These are phyloP conservation scores for Kingdonia uniflora DNA, from an alignment of 164 flowering plant genomes.

Conservation along the genomic window DNA sequence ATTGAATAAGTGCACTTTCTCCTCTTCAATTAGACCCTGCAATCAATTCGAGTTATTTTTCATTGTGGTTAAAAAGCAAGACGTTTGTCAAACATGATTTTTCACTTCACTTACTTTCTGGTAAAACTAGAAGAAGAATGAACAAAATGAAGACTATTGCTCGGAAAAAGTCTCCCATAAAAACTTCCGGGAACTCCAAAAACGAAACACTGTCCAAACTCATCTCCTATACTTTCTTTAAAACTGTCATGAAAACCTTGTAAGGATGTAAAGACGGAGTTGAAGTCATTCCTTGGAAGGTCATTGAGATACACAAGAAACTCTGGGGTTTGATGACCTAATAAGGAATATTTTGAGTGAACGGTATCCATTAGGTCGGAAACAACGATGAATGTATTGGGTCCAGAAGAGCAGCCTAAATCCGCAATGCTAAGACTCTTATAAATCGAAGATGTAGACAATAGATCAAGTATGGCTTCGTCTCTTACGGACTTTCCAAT, in stretches of 20 bases:
- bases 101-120: too few species aligned
- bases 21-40: constrained; percentile 39
- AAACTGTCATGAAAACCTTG: constrained; percentile 19
- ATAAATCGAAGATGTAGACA: constrained; percentile 8
- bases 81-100: too few species aligned
- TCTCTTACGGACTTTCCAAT: constrained; percentile 29
- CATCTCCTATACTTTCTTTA: constrained; percentile 16
- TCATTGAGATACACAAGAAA: constrained; percentile 43
- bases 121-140: constrained; percentile 68
- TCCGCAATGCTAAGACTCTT: constrained; percentile 37
- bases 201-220: constrained; percentile 26
- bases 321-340: constrained; percentile 19
- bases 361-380: constrained; percentile 26
- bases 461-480: constrained; percentile 27
- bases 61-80: not conserved
- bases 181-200: constrained; percentile 52
- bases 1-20: constrained; percentile 37
- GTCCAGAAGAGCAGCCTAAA: constrained; percentile 72
- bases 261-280: constrained; percentile 35
- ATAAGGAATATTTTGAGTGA: constrained; percentile 5
- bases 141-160: constrained; percentile 36
- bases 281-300: constrained; percentile 66
- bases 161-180: constrained; percentile 48
- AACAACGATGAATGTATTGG: constrained; percentile 39
- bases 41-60: not conserved